phyloP scores from a whole-genome alignment of 2,329 filamentous ascomycete species.

The Sporothrix variecibatus region DNA sequence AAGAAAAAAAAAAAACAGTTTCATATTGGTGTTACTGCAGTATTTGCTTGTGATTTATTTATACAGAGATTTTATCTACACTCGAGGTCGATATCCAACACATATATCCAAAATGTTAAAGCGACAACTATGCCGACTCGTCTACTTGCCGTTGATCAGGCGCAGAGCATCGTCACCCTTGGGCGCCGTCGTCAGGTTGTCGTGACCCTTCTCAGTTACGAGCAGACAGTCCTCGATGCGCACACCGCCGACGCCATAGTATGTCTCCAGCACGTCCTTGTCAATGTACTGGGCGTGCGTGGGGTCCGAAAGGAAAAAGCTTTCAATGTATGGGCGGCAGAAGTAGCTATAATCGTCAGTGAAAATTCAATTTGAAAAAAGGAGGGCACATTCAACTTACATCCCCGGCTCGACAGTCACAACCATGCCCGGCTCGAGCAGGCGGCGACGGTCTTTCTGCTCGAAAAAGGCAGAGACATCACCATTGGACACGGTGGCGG shows the following conservation, averaged over 20 bases:
- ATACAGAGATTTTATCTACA: neutral
- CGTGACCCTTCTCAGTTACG: constrained; percentile 73
- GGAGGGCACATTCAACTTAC: constrained; percentile 40
- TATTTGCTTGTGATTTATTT: neutral
- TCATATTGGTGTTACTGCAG: neutral
- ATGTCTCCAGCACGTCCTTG: constrained; percentile 62
- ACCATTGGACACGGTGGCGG: constrained; percentile 23
- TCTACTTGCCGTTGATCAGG: constrained; percentile 51
- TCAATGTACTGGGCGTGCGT: constrained; percentile 67
- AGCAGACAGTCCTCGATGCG: constrained; percentile 90
- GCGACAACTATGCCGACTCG: no score
- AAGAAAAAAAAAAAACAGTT: neutral
- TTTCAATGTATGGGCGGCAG: constrained; percentile 70
- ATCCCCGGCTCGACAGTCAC: constrained; percentile 80
- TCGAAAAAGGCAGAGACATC: neutral
- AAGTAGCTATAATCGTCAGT: constrained; percentile 62
- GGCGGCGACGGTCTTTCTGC: constrained; percentile 21
- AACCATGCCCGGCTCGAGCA: constrained; percentile 64
- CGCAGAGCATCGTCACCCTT: constrained; percentile 72
- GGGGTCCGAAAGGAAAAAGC: constrained; percentile 62
- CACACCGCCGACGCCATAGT: constrained; percentile 81
- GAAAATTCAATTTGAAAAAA: no score
- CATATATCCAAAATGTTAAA: neutral
- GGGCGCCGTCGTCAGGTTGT: constrained; percentile 80
- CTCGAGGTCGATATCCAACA: neutral